A percentile compares a stretch with the other conserved stretches of the same genome.
Evolutionary conservation across 768 basidiomycete species (phyloP).

Genomic region (Trametes maxima): DNA sequence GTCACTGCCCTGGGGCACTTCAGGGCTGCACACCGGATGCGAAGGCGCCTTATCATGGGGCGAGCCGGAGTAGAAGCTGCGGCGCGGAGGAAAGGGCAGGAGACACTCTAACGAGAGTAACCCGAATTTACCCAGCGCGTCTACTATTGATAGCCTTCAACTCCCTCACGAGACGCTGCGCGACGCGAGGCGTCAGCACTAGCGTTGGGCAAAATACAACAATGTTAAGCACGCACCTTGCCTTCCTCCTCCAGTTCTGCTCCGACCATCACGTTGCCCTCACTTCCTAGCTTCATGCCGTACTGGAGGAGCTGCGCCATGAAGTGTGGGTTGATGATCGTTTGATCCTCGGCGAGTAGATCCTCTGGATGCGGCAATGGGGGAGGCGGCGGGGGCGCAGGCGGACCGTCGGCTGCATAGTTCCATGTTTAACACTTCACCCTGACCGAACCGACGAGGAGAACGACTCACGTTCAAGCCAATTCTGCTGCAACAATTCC

Average conservation of each 20-base stretch:
- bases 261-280: conserved; percentile 36
- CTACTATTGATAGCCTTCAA: conserved; percentile 12
- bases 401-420: conserved; percentile 8
- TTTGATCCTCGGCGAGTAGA: conserved; percentile 54
- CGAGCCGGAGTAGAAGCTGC: too few species aligned
- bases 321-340: conserved; percentile 77
- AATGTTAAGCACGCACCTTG: conserved; percentile 42
- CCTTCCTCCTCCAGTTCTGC: conserved; percentile 56
- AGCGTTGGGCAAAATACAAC: too few species aligned
- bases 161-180: conserved; percentile 20
- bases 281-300: conserved; percentile 60
- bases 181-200: neutral
- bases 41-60: too few species aligned
- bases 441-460: neutral
- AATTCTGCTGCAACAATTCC: conserved; percentile 79
- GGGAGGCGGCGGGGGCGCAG: conserved; percentile 33
- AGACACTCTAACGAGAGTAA: too few species aligned
- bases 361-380: conserved; percentile 27
- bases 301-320: conserved; percentile 76
- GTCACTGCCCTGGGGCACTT: too few species aligned
- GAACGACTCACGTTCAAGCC: conserved; percentile 61
- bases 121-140: too few species aligned
- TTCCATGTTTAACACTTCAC: conserved; percentile 3
- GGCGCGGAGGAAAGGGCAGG: too few species aligned
- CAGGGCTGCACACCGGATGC: too few species aligned